Evolutionary conservation across 768 basidiomycete genomes (phyloP), one percentile per base, ranked within the genome.

Genomic region (Serendipita sp.): DNA sequence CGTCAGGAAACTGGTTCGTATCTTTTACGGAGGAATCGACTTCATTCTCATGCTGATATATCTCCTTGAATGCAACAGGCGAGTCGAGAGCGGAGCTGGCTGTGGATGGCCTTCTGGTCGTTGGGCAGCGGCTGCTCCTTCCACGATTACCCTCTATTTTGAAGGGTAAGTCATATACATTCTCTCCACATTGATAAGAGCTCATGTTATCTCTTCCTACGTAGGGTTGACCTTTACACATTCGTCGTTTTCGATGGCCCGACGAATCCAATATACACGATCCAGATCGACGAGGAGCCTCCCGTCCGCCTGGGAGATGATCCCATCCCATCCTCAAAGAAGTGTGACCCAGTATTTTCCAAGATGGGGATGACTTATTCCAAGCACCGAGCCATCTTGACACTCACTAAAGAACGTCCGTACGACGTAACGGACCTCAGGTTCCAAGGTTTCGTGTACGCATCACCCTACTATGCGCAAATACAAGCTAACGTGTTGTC

Each of bases 241-340:
- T 60, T 27, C n/a, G 55, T 18, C 6, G 4, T 60, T 3, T 60
- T 60, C 33, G 55, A 60, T 34, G 55, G 34, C 34, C 10, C n/a
- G 18, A 31, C 55, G 34, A 60, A 60, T n/a, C 55, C 55, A 18
- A 60, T 60, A 18, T 60, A 60, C 34, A 60, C 55, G 8, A 60
- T 60, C 27, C 23, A 29, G 27, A n/a, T 60, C 34, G 55, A 60
- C 27, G 34, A 60, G 10, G 55, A 36, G 34, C 16, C 55, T 8
- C 27, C 55, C 16, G 55, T 60, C 31, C 27, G 34, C 16, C 27
- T 31, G 16, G 55, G 55, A 60, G 27, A 36, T 10, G 13, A 40
- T 40, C 13, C 37, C 13, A 40, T 40, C 13, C 5, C 37, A 13
- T 50, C 48, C 8, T 18, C 48, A n/a, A 50, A 50, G 5, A 40